Evolutionary conservation across 805 yeast species (phyloP).

Genomic region (Candida patagonica): DNA sequence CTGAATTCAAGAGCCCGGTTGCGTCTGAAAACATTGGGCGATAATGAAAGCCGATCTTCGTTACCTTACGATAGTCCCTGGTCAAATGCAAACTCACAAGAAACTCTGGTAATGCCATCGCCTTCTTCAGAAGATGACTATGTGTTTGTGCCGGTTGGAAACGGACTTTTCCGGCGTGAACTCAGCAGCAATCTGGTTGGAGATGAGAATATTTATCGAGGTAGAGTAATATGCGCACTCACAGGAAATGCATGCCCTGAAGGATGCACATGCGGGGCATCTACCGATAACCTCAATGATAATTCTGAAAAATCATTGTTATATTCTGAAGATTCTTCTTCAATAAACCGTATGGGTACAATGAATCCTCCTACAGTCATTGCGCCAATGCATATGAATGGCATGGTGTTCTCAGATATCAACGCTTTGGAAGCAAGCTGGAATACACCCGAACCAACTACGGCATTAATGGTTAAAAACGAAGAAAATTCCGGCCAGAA

Average conservation of each 20-base stretch:
- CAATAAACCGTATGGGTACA: neutral
- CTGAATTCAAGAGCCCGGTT: slow-evolving; percentile 2
- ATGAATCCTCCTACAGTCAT: slow-evolving; percentile 21
- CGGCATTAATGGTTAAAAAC: neutral
- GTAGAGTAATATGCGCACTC: neutral
- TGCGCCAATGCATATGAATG: slow-evolving; percentile 28
- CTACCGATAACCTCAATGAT: neutral
- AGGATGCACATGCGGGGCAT: neutral
- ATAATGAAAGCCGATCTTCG: too few relatives aligned
- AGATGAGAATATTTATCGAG: neutral
- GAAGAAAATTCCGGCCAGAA: neutral
- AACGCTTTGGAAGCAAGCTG: neutral
- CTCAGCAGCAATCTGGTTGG: slow-evolving; percentile 7
- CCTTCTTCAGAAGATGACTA: slow-evolving; percentile 13
- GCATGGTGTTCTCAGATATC: slow-evolving; percentile 12
- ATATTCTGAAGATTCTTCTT: neutral
- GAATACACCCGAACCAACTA: neutral
- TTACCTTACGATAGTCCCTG: too few relatives aligned
- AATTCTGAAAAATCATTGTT: neutral
- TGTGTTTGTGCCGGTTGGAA: slow-evolving; percentile 27
- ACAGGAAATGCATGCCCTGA: neutral
- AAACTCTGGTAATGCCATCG: neutral
- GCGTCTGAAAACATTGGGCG: slow-evolving; percentile 22
- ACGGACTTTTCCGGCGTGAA: slow-evolving; percentile 25
- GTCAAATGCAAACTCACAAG: slow-evolving; percentile 17